Evolutionary conservation across 306 rosid genomes (phyloP).

Genomic region (Lathyrus oleraceus): DNA sequence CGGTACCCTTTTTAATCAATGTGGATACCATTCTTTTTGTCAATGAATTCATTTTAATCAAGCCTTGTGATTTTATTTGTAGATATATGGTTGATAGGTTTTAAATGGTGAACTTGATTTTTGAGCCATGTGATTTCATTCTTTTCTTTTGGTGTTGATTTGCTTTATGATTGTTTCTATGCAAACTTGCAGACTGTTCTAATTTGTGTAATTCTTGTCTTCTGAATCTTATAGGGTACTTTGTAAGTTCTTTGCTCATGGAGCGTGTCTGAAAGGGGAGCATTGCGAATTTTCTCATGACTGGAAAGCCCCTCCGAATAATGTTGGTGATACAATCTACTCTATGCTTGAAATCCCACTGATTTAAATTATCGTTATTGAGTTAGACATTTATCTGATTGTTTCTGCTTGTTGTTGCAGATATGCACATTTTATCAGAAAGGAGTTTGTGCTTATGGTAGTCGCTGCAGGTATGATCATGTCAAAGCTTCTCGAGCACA

Average conservation of each 20-base stretch:
- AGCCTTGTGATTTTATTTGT: conserved; percentile 1
- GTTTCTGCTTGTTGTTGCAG: conserved; percentile 44
- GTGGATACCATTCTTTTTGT: not conserved
- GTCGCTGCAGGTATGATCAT: conserved; percentile 97
- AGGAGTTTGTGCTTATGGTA: conserved; percentile 88
- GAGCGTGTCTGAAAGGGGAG: conserved; percentile 97
- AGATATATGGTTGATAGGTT: conserved; percentile 2
- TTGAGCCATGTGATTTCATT: not conserved
- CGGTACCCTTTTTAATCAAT: not conserved
- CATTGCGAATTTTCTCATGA: conserved; percentile 96
- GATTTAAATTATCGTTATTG: not conserved
- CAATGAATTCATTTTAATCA: conserved; percentile 17
- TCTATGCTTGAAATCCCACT: conserved; percentile 16
- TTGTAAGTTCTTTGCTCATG: conserved; percentile 95
- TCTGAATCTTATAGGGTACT: conserved; percentile 63
- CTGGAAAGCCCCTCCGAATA: conserved; percentile 84
- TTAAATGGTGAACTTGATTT: conserved; percentile 22
- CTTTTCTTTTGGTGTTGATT: conserved; percentile 3
- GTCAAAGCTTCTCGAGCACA: conserved; percentile 63
- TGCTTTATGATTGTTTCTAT: conserved; percentile 18
- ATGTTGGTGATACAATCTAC: conserved; percentile 51
- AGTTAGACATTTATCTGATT: conserved; percentile 25
- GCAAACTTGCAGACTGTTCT: conserved; percentile 11
- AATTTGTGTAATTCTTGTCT: conserved; percentile 10
- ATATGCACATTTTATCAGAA: conserved; percentile 89